A percentile compares a stretch with the other conserved stretches of the same genome.
phyloP scores from a whole-genome alignment of 345 rosid species.

The Syzygium grande region DNA sequence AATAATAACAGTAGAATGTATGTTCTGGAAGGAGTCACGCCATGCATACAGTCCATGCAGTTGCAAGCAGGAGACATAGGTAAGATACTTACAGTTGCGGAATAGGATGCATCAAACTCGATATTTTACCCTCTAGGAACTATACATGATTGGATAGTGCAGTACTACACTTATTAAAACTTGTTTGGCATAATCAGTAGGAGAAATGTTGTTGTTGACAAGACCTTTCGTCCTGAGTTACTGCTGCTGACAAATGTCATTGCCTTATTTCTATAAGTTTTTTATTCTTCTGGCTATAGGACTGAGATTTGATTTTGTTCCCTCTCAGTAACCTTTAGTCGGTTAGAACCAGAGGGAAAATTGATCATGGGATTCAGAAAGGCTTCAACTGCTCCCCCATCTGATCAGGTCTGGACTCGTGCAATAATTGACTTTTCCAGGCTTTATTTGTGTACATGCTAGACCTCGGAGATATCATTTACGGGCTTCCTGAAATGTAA shows the following conservation, averaged over 20 bases:
- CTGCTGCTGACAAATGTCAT: neutral
- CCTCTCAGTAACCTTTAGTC: slow-evolving; percentile 73
- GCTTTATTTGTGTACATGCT: neutral
- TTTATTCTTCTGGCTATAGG: neutral
- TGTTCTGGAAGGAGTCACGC: slow-evolving; percentile 89
- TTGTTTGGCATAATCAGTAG: neutral
- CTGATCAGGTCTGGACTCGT: slow-evolving; percentile 68
- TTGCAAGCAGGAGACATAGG: slow-evolving; percentile 97
- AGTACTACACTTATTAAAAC: neutral
- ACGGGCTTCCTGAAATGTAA: neutral
- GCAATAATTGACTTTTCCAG: neutral
- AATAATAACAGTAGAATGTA: slow-evolving; percentile 89
- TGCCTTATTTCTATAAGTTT: neutral
- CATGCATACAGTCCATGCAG: slow-evolving; percentile 90
- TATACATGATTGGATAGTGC: neutral
- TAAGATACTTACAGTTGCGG: slow-evolving; percentile 10
- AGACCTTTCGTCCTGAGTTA: neutral
- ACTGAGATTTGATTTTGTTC: slow-evolving; percentile 15
- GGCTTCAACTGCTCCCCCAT: slow-evolving; percentile 54
- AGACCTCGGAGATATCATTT: neutral
- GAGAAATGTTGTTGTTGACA: neutral
- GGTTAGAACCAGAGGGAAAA: slow-evolving; percentile 90
- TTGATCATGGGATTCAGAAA: slow-evolving; percentile 93
- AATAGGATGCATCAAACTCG: neutral
- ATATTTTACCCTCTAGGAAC: neutral